Evolutionary conservation across 106 monocot genomes (phyloP), one percentile per base, ranked within the genome.

Genomic region (Dactylorhiza incarnata): DNA sequence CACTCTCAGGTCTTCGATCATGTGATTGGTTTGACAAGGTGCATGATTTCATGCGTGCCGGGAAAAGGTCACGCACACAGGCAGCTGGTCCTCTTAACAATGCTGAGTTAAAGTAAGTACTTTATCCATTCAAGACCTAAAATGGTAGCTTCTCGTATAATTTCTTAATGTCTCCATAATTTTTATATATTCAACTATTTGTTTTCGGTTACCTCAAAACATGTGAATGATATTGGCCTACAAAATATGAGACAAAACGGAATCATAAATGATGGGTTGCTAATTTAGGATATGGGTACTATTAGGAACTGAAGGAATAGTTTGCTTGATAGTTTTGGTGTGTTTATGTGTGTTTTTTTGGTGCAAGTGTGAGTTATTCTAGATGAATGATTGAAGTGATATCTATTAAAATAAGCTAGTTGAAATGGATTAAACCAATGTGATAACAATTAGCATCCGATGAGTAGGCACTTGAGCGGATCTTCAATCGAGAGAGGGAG

Each of bases 1-100:
- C 88, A 25, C 75, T 56, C 68, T 81, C 85, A 59, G 75, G 73
- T 67, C 82, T 95, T 74, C 90, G 74, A 11, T 79, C 81, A 16
- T 89, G 88, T 83, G 92, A 82, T 54, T 95, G 95, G 95, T 76
- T 81, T 73, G 83, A 86, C 84, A 68, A 82, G 45, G 90, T 95
- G 79, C 75, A 85, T 49, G 75, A 76, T 82, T 95, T 84, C 78
- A 95, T 95, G 95, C 82, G 55, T 47, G 48, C 66, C 24, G 76
- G 73, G 75, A 95, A 95, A 80, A 79, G 77, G 68, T 70, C 74
- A 43, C 83, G 87, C 72, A 20, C 72, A 26, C 79, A 84, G 80
- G 65, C 10, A 66, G 6, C 73, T 48, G 73, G 24, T 47, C 24
- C 8, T 78, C 61, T 23, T 37, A 72, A 79, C 76, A 56, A 68